A percentile compares a stretch with the other conserved stretches of the same genome.
phyloP scores from a whole-genome alignment of 495 filamentous ascomycete species.

The Penicillium parvum region DNA sequence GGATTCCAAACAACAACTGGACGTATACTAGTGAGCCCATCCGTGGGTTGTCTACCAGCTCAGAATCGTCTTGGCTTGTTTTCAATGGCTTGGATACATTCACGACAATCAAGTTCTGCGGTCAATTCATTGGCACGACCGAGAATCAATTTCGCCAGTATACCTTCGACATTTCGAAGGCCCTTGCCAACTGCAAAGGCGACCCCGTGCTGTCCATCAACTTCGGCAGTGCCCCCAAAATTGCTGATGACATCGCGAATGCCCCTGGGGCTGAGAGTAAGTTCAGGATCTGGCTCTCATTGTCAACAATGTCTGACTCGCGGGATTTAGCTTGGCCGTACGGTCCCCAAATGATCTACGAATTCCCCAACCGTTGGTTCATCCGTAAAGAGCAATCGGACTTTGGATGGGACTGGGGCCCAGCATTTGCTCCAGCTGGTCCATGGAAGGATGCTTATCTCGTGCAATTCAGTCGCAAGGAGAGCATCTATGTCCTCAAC shows the following conservation, averaged over 20 bases:
- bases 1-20: constrained; percentile 59
- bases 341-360: constrained; percentile 37
- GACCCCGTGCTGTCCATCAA: constrained; percentile 44
- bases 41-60: constrained; percentile 29
- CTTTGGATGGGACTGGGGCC: constrained; percentile 72
- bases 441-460: constrained; percentile 61
- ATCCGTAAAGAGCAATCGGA: constrained; percentile 68
- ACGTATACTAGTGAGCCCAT: constrained; percentile 56
- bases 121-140: constrained; percentile 54
- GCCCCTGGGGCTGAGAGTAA: constrained; percentile 50
- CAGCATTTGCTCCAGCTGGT: constrained; percentile 62
- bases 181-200: constrained; percentile 41
- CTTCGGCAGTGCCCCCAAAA: constrained; percentile 54
- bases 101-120: constrained; percentile 57
- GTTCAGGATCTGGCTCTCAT: background rate
- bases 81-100: constrained; percentile 69
- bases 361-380: constrained; percentile 55
- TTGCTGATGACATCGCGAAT: constrained; percentile 50
- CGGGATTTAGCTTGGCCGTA: constrained; percentile 38
- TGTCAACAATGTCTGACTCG: background rate
- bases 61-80: constrained; percentile 47
- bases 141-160: constrained; percentile 73
- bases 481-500: constrained; percentile 51
- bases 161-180: constrained; percentile 58
- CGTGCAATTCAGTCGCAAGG: constrained; percentile 46